These are phyloP conservation scores for Fusarium napiforme DNA, from an alignment of 2,329 filamentous ascomycete genomes.

Conservation along the genomic window DNA sequence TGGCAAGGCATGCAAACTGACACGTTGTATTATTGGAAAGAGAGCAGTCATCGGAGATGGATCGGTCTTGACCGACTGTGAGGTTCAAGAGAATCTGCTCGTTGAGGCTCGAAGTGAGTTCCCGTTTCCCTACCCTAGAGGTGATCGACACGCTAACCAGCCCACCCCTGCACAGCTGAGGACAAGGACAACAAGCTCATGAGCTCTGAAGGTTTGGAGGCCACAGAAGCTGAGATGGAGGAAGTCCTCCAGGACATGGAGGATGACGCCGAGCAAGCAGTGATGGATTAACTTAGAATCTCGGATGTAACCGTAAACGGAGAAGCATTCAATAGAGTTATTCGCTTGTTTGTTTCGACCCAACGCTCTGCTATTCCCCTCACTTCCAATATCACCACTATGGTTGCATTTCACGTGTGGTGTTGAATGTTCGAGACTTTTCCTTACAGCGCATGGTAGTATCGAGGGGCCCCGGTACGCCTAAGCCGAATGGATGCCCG, in stretches of 20 bases:
- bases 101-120: constrained; percentile 80
- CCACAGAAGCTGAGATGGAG: constrained; percentile 70
- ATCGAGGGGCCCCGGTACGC: not conserved
- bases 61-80: constrained; percentile 84
- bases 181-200: constrained; percentile 75
- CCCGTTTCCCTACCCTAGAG: constrained; percentile 31
- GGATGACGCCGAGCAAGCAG: constrained; percentile 47
- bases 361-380: not conserved
- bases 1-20: constrained; percentile 85
- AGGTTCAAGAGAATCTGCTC: constrained; percentile 90
- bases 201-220: constrained; percentile 73
- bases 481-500: not conserved
- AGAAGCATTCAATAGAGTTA: constrained; percentile 16
- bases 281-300: constrained; percentile 33
- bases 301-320: constrained; percentile 7
- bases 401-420: not conserved
- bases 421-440: not conserved
- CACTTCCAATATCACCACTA: not conserved
- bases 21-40: constrained; percentile 86
- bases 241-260: constrained; percentile 60
- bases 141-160: constrained; percentile 17
- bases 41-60: constrained; percentile 85
- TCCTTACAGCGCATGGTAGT: not conserved
- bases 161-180: constrained; percentile 60
- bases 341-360: not conserved